A percentile compares a stretch with the other conserved stretches of the same genome.
Conservation (phyloP, 2,329 filamentous ascomycete species). For the Fusarium nisikadoi region DNA sequence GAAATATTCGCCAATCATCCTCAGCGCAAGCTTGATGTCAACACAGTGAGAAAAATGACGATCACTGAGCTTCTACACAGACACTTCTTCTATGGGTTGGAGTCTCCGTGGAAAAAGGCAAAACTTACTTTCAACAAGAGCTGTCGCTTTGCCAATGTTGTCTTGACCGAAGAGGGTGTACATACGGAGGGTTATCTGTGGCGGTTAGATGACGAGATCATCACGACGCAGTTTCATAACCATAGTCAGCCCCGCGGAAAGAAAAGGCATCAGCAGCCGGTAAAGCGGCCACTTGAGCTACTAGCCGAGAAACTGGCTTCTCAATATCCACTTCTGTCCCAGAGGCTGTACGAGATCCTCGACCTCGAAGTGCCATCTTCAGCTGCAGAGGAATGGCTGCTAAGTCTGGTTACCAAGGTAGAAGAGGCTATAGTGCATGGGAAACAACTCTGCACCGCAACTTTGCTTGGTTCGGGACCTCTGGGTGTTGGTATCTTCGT, state of each 20-base stretch:
- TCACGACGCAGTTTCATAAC: rapidly evolving
- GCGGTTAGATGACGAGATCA: neutral
- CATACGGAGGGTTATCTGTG: neutral
- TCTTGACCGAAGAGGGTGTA: neutral
- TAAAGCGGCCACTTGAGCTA: neutral
- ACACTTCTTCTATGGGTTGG: neutral
- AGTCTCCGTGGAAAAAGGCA: rapidly evolving
- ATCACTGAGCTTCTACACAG: neutral
- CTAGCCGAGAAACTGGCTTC: neutral
- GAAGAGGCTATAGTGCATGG: neutral
- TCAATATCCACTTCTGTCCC: rapidly evolving
- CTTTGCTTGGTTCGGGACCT: neutral
- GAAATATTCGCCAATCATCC: neutral
- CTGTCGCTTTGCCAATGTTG: neutral
- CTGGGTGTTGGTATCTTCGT: neutral
- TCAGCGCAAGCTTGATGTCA: rapidly evolving
- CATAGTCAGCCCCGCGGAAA: rapidly evolving
- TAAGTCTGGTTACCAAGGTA: neutral
- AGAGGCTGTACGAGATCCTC: neutral
- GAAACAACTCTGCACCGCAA: neutral
- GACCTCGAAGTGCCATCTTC: neutral
- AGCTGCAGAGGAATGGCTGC: neutral
- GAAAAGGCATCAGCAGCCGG: rapidly evolving
- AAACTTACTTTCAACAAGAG: neutral
- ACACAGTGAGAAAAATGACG: rapidly evolving